Percentiles rank a stretch among this genome's conserved stretches.
Conservation (phyloP, 2,329 filamentous ascomycete species). For the Whalleya microplaca region DNA sequence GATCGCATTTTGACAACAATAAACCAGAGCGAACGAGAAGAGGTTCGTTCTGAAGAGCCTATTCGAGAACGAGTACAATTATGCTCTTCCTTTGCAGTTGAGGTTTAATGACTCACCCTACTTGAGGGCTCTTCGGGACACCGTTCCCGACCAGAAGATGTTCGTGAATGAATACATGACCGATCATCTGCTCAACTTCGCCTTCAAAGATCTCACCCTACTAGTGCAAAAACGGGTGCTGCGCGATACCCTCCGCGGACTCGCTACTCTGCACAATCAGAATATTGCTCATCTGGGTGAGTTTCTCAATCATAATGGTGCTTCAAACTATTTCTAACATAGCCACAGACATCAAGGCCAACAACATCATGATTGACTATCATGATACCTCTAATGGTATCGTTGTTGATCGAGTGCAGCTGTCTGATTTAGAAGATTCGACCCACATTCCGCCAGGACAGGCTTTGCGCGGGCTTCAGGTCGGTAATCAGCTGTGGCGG, state of each 20-base stretch:
- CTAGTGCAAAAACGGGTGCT: slow-evolving; percentile 45
- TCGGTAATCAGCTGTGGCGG: slow-evolving; percentile 50
- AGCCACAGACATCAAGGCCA: slow-evolving; percentile 45
- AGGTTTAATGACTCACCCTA: slow-evolving; percentile 40
- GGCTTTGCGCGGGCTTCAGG: slow-evolving; percentile 40
- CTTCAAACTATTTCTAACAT: slow-evolving; percentile 16
- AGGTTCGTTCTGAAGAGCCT: slow-evolving; percentile 41
- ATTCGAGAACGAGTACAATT: slow-evolving; percentile 40
- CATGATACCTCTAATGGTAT: slow-evolving; percentile 36
- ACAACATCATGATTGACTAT: slow-evolving; percentile 49
- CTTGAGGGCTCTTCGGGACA: slow-evolving; percentile 44
- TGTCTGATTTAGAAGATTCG: slow-evolving; percentile 47
- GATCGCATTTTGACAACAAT: slow-evolving; percentile 12
- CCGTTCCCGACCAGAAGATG: slow-evolving; percentile 47
- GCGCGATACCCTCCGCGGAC: slow-evolving; percentile 45
- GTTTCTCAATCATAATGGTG: slow-evolving; percentile 12
- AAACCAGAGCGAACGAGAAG: slow-evolving; percentile 35
- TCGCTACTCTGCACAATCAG: slow-evolving; percentile 42
- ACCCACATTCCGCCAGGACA: slow-evolving; percentile 42
- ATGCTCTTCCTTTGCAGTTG: slow-evolving; percentile 38
- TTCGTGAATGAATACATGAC: slow-evolving; percentile 50
- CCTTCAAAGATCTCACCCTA: slow-evolving; percentile 43
- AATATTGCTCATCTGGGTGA: slow-evolving; percentile 43
- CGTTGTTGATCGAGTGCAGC: slow-evolving; percentile 41
- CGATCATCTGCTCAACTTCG: slow-evolving; percentile 47